phyloP scores from a whole-genome alignment of 192 early-diverging fungal genomes.

The Coemansia sp. region DNA sequence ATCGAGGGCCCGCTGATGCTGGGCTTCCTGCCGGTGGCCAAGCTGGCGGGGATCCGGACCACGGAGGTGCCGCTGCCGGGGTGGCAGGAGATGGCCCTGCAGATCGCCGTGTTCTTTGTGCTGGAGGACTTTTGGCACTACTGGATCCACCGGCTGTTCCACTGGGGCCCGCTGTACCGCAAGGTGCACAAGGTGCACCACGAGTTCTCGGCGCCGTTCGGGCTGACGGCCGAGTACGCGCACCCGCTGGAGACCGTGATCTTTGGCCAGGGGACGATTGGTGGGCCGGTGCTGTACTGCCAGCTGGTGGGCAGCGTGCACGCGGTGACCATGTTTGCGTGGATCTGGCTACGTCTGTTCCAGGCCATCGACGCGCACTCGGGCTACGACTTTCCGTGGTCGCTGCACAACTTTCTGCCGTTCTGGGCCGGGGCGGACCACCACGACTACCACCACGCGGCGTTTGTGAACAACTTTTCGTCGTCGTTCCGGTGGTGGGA shows the following conservation, averaged over 20 bases:
- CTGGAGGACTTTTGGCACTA: constrained; percentile 91
- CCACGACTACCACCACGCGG: constrained; percentile 91
- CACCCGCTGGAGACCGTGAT: constrained; percentile 81
- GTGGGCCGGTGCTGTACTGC: constrained; percentile 71
- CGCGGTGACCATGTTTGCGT: constrained; percentile 74
- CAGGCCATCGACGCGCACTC: constrained; percentile 87
- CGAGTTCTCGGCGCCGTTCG: constrained; percentile 85
- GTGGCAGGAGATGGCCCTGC: constrained; percentile 58
- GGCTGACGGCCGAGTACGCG: constrained; percentile 83
- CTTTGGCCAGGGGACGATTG: constrained; percentile 80
- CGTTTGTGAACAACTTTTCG: constrained; percentile 73
- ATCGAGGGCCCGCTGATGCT: constrained; percentile 87
- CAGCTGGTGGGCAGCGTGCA: constrained; percentile 63
- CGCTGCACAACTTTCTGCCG: constrained; percentile 73
- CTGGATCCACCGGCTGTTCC: constrained; percentile 81
- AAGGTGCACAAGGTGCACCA: constrained; percentile 94
- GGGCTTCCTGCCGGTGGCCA: constrained; percentile 77
- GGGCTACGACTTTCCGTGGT: constrained; percentile 96
- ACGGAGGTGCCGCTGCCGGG: constrained; percentile 76
- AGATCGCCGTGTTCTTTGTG: constrained; percentile 72
- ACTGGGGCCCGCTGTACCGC: constrained; percentile 84
- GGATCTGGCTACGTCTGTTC: constrained; percentile 76
- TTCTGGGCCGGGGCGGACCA: constrained; percentile 91
- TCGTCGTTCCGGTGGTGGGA: constrained; percentile 90
- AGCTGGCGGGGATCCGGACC: constrained; percentile 78